These are phyloP conservation scores for Chaetoceros tenuissimus DNA, from an alignment of 108 stramenopile species.

Conservation along the genomic window DNA sequence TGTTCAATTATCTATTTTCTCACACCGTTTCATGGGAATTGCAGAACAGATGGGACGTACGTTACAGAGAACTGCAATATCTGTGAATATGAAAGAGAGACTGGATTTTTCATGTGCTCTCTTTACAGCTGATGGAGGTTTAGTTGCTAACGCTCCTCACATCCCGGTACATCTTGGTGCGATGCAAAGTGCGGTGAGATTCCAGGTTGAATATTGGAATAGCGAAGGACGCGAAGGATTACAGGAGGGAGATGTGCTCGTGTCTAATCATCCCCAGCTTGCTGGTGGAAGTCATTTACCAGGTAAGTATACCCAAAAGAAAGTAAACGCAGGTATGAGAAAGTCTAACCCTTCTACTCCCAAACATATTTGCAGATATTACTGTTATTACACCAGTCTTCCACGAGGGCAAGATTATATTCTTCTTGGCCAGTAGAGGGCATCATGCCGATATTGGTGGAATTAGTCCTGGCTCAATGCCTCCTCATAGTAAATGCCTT, in stretches of 20 bases:
- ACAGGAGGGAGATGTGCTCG: constrained; percentile 91
- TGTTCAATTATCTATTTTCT: constrained; percentile 87
- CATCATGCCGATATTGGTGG: constrained; percentile 98
- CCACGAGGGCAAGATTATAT: constrained; percentile 73
- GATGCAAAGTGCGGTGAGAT: constrained; percentile 91
- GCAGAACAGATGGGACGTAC: constrained; percentile 99
- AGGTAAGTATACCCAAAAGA: too few species aligned
- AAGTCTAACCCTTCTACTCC: too few species aligned
- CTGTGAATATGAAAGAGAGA: constrained; percentile 99
- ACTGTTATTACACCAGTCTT: constrained; percentile 99
- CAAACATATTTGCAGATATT: constrained; percentile 96
- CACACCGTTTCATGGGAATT: constrained; percentile 98
- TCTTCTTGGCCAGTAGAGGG: constrained; percentile 94
- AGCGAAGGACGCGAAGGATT: constrained; percentile 71
- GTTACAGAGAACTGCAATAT: constrained; percentile 88
- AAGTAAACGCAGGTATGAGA: too few species aligned
- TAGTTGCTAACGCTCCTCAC: constrained; percentile 98
- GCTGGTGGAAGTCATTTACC: constrained; percentile 76
- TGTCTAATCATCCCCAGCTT: constrained; percentile 96
- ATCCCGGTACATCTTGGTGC: constrained; percentile 98
- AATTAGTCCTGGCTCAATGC: constrained; percentile 83
- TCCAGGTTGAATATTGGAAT: constrained; percentile 91
- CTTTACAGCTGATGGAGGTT: constrained; percentile 88
- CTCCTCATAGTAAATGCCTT: constrained; percentile 79
- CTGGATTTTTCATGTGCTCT: constrained; percentile 97